A percentile compares a stretch with the other conserved stretches of the same genome.
phyloP scores from a whole-genome alignment of 352 stramenopile genomes.

The Globisporangium nodosum region DNA sequence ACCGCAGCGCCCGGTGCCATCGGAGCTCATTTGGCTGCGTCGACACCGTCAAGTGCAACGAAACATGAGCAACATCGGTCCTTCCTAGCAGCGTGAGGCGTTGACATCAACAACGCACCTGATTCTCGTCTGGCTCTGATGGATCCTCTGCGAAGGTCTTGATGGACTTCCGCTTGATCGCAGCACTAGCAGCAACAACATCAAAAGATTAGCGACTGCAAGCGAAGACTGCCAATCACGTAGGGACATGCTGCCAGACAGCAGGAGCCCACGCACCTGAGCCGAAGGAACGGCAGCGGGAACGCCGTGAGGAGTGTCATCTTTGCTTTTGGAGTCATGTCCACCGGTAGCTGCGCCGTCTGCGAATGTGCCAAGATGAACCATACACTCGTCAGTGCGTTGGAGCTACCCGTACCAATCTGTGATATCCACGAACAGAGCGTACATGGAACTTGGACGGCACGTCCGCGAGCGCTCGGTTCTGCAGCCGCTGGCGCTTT shows the following conservation, averaged over 20 bases:
- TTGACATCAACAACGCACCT: background rate
- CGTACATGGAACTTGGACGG: conserved; percentile 15
- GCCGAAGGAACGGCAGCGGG: conserved; percentile 54
- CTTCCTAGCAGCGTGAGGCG: background rate
- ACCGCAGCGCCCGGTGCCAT: conserved; percentile 61
- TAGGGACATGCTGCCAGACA: background rate
- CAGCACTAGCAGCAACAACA: conserved; percentile 17
- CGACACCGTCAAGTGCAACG: background rate
- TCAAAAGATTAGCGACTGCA: background rate
- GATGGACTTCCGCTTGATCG: conserved; percentile 29
- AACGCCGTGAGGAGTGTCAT: conserved; percentile 53
- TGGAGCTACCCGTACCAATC: no score
- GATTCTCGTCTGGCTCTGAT: no score
- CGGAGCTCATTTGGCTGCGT: conserved; percentile 22
- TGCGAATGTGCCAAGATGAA: conserved; percentile 4
- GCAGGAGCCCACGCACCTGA: conserved; percentile 24
- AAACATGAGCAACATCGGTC: background rate
- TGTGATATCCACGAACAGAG: background rate
- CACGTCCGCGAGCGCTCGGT: conserved; percentile 10
- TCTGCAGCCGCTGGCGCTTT: conserved; percentile 25
- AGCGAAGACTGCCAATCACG: background rate
- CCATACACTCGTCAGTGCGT: background rate
- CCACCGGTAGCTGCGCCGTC: conserved; percentile 41
- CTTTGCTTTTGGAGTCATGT: conserved; percentile 56
- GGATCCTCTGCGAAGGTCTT: conserved; percentile 17